These are phyloP conservation scores for Phytophthora citrophthora DNA, from an alignment of 352 stramenopile species.

Conservation along the genomic window DNA sequence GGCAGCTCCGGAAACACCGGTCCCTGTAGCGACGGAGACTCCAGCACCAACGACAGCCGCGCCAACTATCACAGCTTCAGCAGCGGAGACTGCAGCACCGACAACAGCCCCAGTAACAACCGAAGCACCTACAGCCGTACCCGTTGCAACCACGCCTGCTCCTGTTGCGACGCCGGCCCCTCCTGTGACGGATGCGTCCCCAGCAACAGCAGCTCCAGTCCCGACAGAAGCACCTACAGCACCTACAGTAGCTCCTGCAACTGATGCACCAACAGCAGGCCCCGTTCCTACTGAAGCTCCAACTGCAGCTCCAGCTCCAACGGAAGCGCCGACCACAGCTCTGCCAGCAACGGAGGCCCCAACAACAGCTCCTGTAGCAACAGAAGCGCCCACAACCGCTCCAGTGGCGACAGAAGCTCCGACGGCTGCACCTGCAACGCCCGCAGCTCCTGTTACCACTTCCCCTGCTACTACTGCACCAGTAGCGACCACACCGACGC, in stretches of 20 bases:
- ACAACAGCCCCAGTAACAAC: neutral
- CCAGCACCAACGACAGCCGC: neutral
- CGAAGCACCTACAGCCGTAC: constrained; percentile 5
- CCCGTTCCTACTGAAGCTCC: neutral
- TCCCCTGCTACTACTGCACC: constrained; percentile 12
- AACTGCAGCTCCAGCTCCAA: neutral
- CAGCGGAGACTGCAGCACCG: neutral
- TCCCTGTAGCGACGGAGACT: neutral
- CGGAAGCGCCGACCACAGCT: constrained; percentile 11
- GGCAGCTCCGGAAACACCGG: neutral
- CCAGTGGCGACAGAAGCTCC: constrained; percentile 4
- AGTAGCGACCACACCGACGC: constrained; percentile 8
- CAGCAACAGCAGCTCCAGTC: neutral
- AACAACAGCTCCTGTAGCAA: constrained; percentile 4
- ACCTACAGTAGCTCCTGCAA: constrained; percentile 14
- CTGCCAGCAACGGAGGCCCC: constrained; percentile 16
- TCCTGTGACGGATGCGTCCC: neutral
- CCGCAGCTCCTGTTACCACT: constrained; percentile 7
- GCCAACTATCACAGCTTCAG: neutral
- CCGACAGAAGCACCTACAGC: constrained; percentile 8
- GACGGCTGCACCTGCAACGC: constrained; percentile 7
- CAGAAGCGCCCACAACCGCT: constrained; percentile 7
- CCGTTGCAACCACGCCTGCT: constrained; percentile 7
- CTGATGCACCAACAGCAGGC: constrained; percentile 16
- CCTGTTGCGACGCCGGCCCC: constrained; percentile 7